phyloP scores from a whole-genome alignment of 148 eudicot genomes.

The Rhododendron henanense region DNA sequence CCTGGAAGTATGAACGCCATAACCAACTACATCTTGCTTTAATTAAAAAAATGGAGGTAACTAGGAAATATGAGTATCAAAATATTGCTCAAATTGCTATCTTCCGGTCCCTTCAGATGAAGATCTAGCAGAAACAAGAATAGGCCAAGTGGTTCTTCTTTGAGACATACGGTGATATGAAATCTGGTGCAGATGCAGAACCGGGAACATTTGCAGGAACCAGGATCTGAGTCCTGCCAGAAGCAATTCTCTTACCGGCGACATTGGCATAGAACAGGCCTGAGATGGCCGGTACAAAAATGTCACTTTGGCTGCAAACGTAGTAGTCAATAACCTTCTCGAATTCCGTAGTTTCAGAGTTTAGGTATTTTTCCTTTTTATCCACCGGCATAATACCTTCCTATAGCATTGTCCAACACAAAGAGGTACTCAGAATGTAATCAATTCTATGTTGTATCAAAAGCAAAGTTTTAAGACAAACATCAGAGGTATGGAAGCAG shows the following conservation, averaged over 20 bases:
- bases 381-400: slow-evolving; percentile 86
- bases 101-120: slow-evolving; percentile 4
- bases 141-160: slow-evolving; percentile 88
- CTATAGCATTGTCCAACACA: slow-evolving; percentile 34
- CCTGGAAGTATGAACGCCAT: not conserved
- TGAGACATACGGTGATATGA: slow-evolving; percentile 63
- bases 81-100: not conserved
- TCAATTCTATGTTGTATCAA: not conserved
- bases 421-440: not conserved
- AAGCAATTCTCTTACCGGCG: slow-evolving; percentile 81
- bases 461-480: not conserved
- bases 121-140: slow-evolving; percentile 74
- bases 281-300: slow-evolving; percentile 88
- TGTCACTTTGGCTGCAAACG: slow-evolving; percentile 78
- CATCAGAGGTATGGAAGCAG: not conserved
- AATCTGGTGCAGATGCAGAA: slow-evolving; percentile 51
- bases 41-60: not conserved
- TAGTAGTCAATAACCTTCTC: slow-evolving; percentile 85
- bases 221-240: slow-evolving; percentile 81
- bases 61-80: not conserved
- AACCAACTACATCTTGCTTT: not conserved
- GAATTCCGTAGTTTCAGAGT: slow-evolving; percentile 49
- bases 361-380: slow-evolving; percentile 62
- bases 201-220: slow-evolving; percentile 60
- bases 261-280: slow-evolving; percentile 89